These are phyloP conservation scores for Metschnikowia proteae DNA, from an alignment of 805 yeast species.

Conservation along the genomic window DNA sequence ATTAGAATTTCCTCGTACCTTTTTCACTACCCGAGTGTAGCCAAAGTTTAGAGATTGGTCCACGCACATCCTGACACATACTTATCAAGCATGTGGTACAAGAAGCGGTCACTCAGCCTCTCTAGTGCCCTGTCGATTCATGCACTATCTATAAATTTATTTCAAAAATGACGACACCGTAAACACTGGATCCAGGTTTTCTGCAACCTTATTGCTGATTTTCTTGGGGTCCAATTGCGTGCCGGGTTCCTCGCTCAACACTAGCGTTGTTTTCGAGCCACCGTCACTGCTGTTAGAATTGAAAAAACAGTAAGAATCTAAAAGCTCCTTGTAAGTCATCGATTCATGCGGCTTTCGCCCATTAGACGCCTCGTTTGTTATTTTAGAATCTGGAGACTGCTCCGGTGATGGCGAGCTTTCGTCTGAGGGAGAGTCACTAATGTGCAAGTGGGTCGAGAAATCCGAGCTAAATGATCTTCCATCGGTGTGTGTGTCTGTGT, in stretches of 20 bases:
- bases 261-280: slow-evolving; percentile 16
- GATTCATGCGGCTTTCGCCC: slow-evolving; percentile 33
- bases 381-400: background rate
- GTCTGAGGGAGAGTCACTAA: background rate
- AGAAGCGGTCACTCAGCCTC: too few relatives aligned
- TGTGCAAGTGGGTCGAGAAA: background rate
- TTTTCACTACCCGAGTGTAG: too few relatives aligned
- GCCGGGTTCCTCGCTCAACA: slow-evolving; percentile 17
- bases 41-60: too few relatives aligned
- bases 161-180: slow-evolving; percentile 16
- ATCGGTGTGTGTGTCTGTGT: background rate
- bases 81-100: too few relatives aligned
- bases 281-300: slow-evolving; percentile 20
- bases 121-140: too few relatives aligned
- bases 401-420: slow-evolving; percentile 1
- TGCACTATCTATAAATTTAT: background rate
- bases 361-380: background rate
- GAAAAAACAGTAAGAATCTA: slow-evolving; percentile 61
- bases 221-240: background rate
- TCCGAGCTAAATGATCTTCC: slow-evolving; percentile 1
- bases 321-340: slow-evolving; percentile 51
- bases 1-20: too few relatives aligned
- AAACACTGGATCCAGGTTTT: slow-evolving; percentile 6
- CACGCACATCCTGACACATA: too few relatives aligned
- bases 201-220: background rate